Evolutionary conservation across 495 filamentous ascomycete species (phyloP), one percentile per base, ranked within the genome.

Genomic region (Podospora australis): DNA sequence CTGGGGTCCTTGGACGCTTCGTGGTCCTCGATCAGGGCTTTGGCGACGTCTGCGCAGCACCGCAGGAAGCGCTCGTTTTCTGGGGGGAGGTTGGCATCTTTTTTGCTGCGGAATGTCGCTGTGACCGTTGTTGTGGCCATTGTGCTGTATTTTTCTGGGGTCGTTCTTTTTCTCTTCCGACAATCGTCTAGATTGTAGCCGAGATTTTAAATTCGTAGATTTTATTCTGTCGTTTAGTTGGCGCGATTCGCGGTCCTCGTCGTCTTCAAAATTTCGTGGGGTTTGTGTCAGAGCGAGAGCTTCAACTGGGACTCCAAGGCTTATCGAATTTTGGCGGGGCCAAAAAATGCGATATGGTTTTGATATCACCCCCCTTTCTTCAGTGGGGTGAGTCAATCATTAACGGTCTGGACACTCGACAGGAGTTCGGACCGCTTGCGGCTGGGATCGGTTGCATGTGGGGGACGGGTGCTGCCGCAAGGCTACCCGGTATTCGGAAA

Each of bases 31-130:
- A 98, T 95, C 39, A 98, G 80, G 36, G 83, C 84, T 69, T 82
- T 89, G 25, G 90, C 92, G 62, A 98, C 88, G 53, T 97, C 92
- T 22, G 94, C 90, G 66, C 94, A 97, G 42, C 88, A 90, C 56
- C 88, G 79, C 71, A 97, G 80, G 61, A 81, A 96, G 35, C 92
- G 82, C 69, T 98, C 92, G 56, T 90, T 94, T 62, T 98, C 92
- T 29, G 92, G 87, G 1, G 87, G 75, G 0, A 90, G 76, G 58
- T 89, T 87, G 7, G 78, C 65, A 57, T 85, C 81, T 66, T 90
- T 90, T 56, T 72, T 64, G n/a, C n/a, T n/a, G 6, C 65, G 61
- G 6, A 55, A 46, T 7, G 60, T 68, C 46, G 58, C 48, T 14
- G 70, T 71, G 10, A 65, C 58, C 10, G 69, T 74, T 10, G 68